These are phyloP conservation scores for Beta macrorhiza DNA, from an alignment of 179 eudicot genomes.

Conservation along the genomic window DNA sequence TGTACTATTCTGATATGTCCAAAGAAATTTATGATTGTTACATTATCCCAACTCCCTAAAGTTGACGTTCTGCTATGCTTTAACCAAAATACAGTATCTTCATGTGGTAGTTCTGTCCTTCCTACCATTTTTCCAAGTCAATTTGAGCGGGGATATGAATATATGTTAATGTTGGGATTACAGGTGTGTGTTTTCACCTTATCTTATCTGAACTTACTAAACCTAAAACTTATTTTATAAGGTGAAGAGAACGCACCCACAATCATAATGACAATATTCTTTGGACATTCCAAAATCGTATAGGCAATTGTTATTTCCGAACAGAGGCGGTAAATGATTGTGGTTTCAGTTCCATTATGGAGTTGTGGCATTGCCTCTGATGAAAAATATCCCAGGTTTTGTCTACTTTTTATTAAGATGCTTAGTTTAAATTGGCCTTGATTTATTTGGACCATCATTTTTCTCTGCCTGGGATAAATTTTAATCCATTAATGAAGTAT, in stretches of 20 bases:
- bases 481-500: background rate
- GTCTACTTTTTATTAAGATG: background rate
- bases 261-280: no score
- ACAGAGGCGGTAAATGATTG: background rate
- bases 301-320: background rate
- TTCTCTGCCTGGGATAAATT: background rate
- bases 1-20: no score
- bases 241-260: background rate
- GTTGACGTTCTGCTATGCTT: background rate
- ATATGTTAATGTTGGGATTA: background rate
- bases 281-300: background rate
- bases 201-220: no score
- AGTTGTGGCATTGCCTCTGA: background rate
- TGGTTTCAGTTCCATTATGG: background rate
- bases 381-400: background rate
- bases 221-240: no score
- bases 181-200: no score
- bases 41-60: background rate
- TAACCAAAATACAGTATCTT: background rate
- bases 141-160: background rate
- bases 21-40: no score
- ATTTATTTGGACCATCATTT: background rate
- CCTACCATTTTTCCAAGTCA: background rate
- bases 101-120: background rate
- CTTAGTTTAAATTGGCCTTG: background rate